These are phyloP conservation scores for Termitomyces sp. DNA, from an alignment of 768 basidiomycete genomes.

Conservation along the genomic window DNA sequence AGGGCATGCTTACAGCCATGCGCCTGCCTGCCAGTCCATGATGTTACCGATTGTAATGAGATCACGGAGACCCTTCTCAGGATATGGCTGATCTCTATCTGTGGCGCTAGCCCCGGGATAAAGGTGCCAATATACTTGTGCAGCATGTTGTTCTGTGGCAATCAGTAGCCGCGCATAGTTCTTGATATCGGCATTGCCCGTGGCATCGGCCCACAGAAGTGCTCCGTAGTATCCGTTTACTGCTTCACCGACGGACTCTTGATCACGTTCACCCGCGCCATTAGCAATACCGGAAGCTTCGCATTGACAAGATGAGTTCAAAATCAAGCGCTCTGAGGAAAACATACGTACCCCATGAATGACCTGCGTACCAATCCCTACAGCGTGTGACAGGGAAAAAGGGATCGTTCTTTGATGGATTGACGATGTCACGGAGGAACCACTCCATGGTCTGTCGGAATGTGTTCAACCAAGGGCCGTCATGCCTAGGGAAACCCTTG, in stretches of 20 bases:
- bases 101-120: constrained; percentile 24
- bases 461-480: constrained; percentile 20
- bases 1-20: constrained; percentile 25
- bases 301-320: neutral
- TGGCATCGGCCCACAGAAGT: constrained; percentile 25
- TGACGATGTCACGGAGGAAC: constrained; percentile 28
- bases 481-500: constrained; percentile 13
- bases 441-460: constrained; percentile 20
- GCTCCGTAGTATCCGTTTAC: constrained; percentile 30
- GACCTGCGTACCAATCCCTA: constrained; percentile 31
- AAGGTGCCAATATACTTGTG: constrained; percentile 30
- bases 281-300: constrained; percentile 29
- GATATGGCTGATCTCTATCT: constrained; percentile 29
- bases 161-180: constrained; percentile 27
- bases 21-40: constrained; percentile 27
- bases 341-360: constrained; percentile 26
- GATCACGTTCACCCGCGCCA: constrained; percentile 26
- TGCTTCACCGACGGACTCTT: constrained; percentile 28
- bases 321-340: neutral
- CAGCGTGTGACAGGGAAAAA: constrained; percentile 25
- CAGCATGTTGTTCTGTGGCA: constrained; percentile 28
- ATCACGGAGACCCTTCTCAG: constrained; percentile 21
- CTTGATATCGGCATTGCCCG: constrained; percentile 23
- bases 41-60: constrained; percentile 32
- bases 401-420: constrained; percentile 25